Evolutionary conservation across 768 basidiomycete species (phyloP).

Genomic region (Epithele typhae): DNA sequence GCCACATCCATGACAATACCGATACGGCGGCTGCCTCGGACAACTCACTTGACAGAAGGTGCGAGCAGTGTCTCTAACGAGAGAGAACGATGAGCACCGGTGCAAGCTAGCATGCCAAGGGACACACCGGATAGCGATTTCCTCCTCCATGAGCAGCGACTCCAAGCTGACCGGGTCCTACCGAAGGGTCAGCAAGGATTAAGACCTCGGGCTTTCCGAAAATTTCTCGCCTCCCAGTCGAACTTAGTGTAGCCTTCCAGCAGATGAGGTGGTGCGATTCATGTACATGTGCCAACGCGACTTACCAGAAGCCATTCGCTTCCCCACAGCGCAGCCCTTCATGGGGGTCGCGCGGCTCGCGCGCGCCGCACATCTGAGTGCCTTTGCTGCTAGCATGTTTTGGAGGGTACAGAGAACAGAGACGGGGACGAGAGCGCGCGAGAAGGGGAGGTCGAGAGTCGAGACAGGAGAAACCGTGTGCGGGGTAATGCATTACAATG

Average conservation of each 20-base stretch:
- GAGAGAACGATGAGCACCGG: not conserved
- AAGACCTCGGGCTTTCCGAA: not conserved
- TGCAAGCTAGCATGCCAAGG: not conserved
- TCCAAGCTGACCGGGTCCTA: slow-evolving; percentile 85
- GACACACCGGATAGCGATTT: slow-evolving; percentile 77
- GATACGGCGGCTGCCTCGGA: not conserved
- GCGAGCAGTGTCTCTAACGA: slow-evolving; percentile 76
- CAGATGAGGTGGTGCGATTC: not conserved
- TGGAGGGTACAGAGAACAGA: too few species aligned
- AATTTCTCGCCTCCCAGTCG: slow-evolving; percentile 23
- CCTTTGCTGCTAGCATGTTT: too few species aligned
- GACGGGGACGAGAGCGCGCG: too few species aligned
- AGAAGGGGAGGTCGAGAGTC: too few species aligned
- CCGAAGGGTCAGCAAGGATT: not conserved
- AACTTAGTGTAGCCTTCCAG: slow-evolving; percentile 21
- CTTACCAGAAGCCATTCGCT: slow-evolving; percentile 1
- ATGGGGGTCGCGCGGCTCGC: too few species aligned
- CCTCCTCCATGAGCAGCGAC: slow-evolving; percentile 82
- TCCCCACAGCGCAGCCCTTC: too few species aligned
- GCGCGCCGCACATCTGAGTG: too few species aligned
- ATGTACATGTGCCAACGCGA: not conserved
- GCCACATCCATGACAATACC: not conserved
- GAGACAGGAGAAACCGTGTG: too few species aligned
- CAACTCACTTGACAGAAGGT: slow-evolving; percentile 70
- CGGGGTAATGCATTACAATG: too few species aligned